Evolutionary conservation across 2,329 filamentous ascomycete species (phyloP), one percentile per base, ranked within the genome.

Genomic region (Cercospora sojina): DNA sequence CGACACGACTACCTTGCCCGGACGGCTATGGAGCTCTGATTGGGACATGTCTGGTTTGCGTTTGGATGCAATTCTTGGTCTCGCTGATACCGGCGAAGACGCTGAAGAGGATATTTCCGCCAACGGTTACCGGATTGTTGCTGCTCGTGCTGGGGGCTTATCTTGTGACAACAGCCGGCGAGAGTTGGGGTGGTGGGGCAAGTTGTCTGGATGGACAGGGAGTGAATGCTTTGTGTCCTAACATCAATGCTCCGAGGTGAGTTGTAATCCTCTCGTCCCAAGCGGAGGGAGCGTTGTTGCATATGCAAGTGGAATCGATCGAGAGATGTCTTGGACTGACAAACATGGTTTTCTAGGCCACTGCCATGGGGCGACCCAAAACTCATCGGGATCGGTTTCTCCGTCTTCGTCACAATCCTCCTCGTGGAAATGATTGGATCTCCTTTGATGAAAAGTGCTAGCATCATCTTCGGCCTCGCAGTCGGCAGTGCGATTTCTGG

Each of bases 21-120:
- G 65, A 66, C 29, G 69, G 62, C 1, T 71, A 71, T 62, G 69
- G 65, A 5, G 55, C 57, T 3, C 25, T 71, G 53, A 69, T 70
- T 20, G 69, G 69, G 3, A 71, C 59, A 7, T 63, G 64, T 20
- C 56, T 71, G 53, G 67, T 64, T 13, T 67, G 63, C 23, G 69
- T 71, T 7, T 71, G 69, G 69, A 62, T 69, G 35, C 69, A 71
- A 23, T 68, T 71, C 29, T 43, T 71, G 27, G 65, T 71, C 16
- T 57, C 65, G 3, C 64, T 71, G 27, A 47, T 71, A 8, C 67
- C 67, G 1, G 59, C 69, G 1, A 67, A 67, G 61, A 59, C 49
- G 9, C 35, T 71, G 43, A 71, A 71, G 59, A 60, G 64, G 12
- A 55, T 71, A 3, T 71, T 71, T 58, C 69, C 69, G 16, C 47